These are phyloP conservation scores for Paraconiothyrium sp. DNA, from an alignment of 2,329 filamentous ascomycete genomes.

Conservation along the genomic window DNA sequence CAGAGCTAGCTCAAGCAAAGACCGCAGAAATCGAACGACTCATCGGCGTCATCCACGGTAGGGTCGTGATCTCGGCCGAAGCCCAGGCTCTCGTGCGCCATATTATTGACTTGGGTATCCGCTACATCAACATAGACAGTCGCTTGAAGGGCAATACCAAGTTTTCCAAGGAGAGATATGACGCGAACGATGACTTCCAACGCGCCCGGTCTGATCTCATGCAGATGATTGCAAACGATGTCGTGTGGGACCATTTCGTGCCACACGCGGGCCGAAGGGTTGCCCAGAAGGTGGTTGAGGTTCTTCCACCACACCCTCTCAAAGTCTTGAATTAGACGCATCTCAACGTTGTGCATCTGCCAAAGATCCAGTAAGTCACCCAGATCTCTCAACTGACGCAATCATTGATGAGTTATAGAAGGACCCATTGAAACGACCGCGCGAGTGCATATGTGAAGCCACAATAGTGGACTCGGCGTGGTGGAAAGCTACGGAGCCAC, in stretches of 20 bases:
- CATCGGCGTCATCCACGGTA: background rate
- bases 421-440: background rate
- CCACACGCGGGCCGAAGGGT: background rate
- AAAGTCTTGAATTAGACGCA: background rate
- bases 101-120: background rate
- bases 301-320: background rate
- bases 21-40: background rate
- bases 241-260: background rate
- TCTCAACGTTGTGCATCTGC: background rate
- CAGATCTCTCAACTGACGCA: background rate
- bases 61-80: background rate
- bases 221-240: background rate
- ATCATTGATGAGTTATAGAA: background rate
- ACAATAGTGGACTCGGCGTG: background rate
- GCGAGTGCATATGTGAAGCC: background rate
- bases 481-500: background rate
- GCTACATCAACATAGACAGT: background rate
- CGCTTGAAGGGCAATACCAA: background rate
- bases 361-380: background rate
- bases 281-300: background rate
- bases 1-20: background rate
- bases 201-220: background rate
- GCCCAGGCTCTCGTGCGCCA: background rate
- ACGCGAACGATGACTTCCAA: background rate
- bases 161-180: background rate